Base-by-base conservation (phyloP, 371 early-diverging fungal genomes). In the Mucor piriformis region DNA sequence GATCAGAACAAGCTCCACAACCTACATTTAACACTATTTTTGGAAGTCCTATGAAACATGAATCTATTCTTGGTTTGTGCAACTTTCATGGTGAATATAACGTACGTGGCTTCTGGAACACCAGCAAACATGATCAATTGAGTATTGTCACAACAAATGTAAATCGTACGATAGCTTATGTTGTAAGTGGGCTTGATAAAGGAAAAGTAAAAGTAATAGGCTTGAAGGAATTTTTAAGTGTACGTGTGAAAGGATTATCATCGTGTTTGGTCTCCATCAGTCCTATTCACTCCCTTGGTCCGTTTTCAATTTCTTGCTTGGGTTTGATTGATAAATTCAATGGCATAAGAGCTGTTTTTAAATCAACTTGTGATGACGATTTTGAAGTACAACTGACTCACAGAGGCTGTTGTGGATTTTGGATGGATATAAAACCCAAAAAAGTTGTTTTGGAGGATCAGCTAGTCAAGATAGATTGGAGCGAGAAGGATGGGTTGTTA, bases 321-420 rank as follows among this genome's bases (percentile, higher is more conserved):
- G 70, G 70, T 1, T 27, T 70, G 6, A 40, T 57, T 15, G 63
- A 70, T 25, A 70, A 70, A 32, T 63, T 62, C 11, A 66, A 66
- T 35, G 53, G 70, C 1, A 51, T 18, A 2, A 33, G 27, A 10
- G 51, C 64, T 13, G 57, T 68, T 27, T 6, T 23, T 7, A 16
- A 42, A 35, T 51, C 64, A 46, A 24, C 2, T 0, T 4, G 6
- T 1, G 20, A 16, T 2, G 7, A 7, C 0, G 13, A 27, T 6
- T 54, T 35, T 35, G 47, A 53, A 40, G 66, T 37, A 3, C 12
- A 21, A 0, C 16, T 63, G 16, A 43, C 54, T 6, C 67, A 67
- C 27, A 29, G 38, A 34, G 57, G 38, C 11, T 29, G 35, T 1
- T 59, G 59, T 34, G 58, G 44, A n/a, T 67, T 63, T 32, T 67